phyloP scores from a whole-genome alignment of 495 filamentous ascomycete genomes.

The Daldinia caldariorum region DNA sequence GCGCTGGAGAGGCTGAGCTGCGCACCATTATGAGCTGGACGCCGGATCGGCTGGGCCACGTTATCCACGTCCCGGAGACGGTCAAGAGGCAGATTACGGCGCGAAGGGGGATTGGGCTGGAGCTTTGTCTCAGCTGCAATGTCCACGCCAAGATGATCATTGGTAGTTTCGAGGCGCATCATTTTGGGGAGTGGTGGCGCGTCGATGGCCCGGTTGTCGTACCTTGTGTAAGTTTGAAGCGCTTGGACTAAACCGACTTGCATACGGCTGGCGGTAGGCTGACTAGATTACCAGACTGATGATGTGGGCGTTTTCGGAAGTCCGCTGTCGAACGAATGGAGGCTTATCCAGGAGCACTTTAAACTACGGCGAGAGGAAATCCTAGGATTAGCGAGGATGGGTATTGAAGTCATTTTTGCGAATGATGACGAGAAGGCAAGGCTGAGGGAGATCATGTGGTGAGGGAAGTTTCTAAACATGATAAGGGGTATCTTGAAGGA shows the following conservation, averaged over 20 bases:
- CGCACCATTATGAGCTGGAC: constrained; percentile 67
- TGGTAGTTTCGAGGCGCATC: constrained; percentile 74
- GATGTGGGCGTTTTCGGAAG: constrained; percentile 88
- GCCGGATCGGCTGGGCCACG: constrained; percentile 81
- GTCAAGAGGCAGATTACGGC: constrained; percentile 65
- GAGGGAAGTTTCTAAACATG: constrained; percentile 1
- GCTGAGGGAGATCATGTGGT: constrained; percentile 63
- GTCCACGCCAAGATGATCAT: constrained; percentile 77
- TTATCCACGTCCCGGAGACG: constrained; percentile 72
- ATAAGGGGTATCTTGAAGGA: too few relatives aligned
- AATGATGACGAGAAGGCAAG: constrained; percentile 68
- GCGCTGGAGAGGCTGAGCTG: constrained; percentile 66
- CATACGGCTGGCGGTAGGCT: constrained; percentile 10
- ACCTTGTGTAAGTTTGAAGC: constrained; percentile 48
- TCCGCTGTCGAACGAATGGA: constrained; percentile 81
- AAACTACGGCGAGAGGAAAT: constrained; percentile 64
- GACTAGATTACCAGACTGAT: constrained; percentile 71
- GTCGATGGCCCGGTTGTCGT: constrained; percentile 51
- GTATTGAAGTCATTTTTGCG: constrained; percentile 72
- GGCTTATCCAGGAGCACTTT: constrained; percentile 77
- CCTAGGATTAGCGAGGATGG: constrained; percentile 63
- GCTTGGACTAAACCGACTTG: too few relatives aligned
- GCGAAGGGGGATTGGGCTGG: constrained; percentile 66
- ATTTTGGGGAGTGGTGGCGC: constrained; percentile 74
- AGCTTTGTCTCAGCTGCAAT: constrained; percentile 84